Evolutionary conservation across 441 rosid genomes (phyloP).

Genomic region (Mallotus repandus): DNA sequence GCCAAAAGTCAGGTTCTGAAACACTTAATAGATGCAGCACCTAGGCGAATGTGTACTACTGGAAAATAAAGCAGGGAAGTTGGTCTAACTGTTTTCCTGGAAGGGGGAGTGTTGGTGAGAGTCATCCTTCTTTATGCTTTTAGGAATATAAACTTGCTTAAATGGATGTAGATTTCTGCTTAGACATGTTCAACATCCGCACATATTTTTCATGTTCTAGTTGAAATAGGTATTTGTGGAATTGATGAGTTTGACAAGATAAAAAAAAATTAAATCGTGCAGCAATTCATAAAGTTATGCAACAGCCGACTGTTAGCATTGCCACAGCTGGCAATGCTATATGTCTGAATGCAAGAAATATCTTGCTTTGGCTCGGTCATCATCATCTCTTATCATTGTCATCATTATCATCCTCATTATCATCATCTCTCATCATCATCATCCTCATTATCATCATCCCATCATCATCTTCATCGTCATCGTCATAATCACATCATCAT

Average conservation of each 20-base stretch:
- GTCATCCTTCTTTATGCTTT: background rate
- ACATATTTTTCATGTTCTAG: conserved; percentile 72
- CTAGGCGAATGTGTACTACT: conserved; percentile 81
- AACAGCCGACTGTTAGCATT: conserved; percentile 91
- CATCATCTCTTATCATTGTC: too few species aligned
- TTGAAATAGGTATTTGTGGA: conserved; percentile 88
- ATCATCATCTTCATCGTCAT: too few species aligned
- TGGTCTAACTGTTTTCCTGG: conserved; percentile 98
- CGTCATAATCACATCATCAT: too few species aligned
- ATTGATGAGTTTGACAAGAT: too few species aligned
- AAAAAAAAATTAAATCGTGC: too few species aligned
- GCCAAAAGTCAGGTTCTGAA: conserved; percentile 99
- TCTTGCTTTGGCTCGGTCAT: conserved; percentile 55
- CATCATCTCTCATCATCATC: too few species aligned
- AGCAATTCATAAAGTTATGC: too few species aligned
- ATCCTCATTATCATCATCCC: too few species aligned
- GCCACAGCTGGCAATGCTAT: conserved; percentile 39
- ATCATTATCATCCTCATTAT: conserved; percentile 20
- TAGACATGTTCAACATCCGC: background rate
- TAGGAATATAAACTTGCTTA: background rate
- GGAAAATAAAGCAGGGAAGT: conserved; percentile 99
- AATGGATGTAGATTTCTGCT: background rate
- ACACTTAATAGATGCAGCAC: conserved; percentile 49
- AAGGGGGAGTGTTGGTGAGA: conserved; percentile 98
- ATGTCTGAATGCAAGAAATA: too few species aligned